Base-by-base conservation (phyloP, 1,139 yeast species). In the Nematodospora anomalae region DNA sequence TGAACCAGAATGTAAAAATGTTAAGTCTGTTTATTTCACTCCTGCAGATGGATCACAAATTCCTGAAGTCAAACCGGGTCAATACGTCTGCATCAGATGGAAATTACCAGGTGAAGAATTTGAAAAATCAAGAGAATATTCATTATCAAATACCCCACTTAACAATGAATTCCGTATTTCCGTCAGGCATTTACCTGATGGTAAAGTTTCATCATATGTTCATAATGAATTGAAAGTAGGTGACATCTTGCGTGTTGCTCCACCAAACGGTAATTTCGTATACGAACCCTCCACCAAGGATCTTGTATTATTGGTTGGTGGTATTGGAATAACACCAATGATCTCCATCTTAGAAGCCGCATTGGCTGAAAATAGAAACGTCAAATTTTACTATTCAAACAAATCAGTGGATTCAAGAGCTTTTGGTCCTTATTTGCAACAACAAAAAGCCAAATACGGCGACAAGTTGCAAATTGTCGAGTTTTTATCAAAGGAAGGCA, bases 301-400 rank as follows among this genome's bases (percentile, higher is more conserved):
- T 15, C 63, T 76, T 3, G 50, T 62, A 7, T 56, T 80, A 28
- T 57, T 79, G 36, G 71, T 77, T 20, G 84, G 81, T 36, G 89
- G 88, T 37, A 79, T 80, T 45, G 89, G 88, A 45, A 74, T 80
- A 40, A 82, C 88, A 2, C 88, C 89, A 28, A 45, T 79, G 38
- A 51, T 79, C 33, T 62, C 84, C 6, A 74, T 80, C 53, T 51
- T 73, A 22, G 74, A 74, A 46, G 50, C 60, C 11, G 69, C 69
- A 3, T 50, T 63, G 35, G 38, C 39, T 11, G 49, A 51, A 15
- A 60, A 58, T 3, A 53, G 58, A 42, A 49, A 47, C 10, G 69
- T 64, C 8, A 53, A 41, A 10, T 42, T 68, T 32, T 46, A 52
- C 31, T 53, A 61, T 46, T 65, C 71, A 9, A 67, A 64, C 42